These are phyloP conservation scores for Sporobolomyces roseus DNA, from an alignment of 768 basidiomycete genomes.

Conservation along the genomic window DNA sequence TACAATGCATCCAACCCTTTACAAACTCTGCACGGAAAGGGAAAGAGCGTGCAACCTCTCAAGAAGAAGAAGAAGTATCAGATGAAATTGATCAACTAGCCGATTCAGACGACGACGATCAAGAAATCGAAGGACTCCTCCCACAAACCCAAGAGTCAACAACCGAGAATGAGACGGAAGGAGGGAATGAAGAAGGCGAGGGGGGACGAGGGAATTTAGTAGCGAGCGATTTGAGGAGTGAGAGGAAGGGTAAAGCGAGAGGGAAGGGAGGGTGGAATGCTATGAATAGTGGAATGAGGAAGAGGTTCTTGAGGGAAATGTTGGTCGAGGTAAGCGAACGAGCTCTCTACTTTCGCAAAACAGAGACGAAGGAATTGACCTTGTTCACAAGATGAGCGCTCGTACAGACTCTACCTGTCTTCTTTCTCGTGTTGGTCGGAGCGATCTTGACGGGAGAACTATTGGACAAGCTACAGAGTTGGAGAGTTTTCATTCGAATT, in stretches of 20 bases:
- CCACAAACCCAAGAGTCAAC: too few relatives aligned
- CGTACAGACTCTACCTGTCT: constrained; percentile 80
- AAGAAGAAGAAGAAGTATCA: constrained; percentile 19
- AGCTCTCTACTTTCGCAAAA: rapidly evolving
- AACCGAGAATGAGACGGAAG: background rate
- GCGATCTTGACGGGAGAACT: constrained; percentile 87
- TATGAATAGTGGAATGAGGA: background rate
- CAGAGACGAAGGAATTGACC: too few relatives aligned
- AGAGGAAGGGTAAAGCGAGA: background rate
- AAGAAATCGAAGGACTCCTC: too few relatives aligned
- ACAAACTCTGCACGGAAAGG: background rate
- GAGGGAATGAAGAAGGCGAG: background rate
- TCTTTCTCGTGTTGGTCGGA: constrained; percentile 76
- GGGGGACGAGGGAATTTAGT: background rate
- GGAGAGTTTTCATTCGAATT: constrained; percentile 81
- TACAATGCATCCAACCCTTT: background rate
- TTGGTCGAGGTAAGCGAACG: constrained; percentile 46
- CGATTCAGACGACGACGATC: too few relatives aligned
- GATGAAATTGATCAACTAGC: too few relatives aligned
- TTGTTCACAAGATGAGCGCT: too few relatives aligned
- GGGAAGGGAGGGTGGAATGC: background rate
- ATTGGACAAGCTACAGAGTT: constrained; percentile 76
- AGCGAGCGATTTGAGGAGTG: background rate
- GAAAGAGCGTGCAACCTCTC: too few relatives aligned
- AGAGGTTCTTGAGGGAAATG: constrained; percentile 27